Evolutionary conservation across 2,329 filamentous ascomycete genomes (phyloP).

Genomic region (Colletotrichum lini): DNA sequence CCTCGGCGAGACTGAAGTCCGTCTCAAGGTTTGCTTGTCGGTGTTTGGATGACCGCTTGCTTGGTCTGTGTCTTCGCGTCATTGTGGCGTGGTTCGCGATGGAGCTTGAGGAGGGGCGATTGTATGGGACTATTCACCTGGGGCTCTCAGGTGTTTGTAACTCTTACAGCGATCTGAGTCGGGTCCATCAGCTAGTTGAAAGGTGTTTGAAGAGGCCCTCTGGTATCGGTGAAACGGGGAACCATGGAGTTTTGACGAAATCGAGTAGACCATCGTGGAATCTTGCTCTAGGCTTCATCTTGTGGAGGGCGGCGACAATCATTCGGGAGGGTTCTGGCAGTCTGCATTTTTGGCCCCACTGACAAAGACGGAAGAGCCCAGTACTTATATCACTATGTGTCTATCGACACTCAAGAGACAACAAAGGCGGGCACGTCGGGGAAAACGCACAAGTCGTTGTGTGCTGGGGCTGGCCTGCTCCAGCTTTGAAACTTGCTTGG

Average conservation of each 20-base stretch:
- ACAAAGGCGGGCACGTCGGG: neutral
- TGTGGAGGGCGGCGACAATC: neutral
- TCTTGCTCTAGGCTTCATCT: neutral
- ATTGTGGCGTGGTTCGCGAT: slow-evolving; percentile 3
- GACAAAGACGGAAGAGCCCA: slow-evolving; percentile 5
- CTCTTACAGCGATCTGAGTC: neutral
- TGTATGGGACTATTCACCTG: neutral
- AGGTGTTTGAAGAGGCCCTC: neutral
- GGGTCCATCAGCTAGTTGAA: neutral
- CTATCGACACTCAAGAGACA: neutral
- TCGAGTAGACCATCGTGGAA: neutral
- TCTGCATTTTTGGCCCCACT: neutral
- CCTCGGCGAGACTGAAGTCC: neutral
- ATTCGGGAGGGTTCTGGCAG: neutral
- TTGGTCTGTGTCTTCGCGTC: slow-evolving; percentile 20
- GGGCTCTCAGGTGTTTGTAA: neutral
- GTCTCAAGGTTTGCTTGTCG: slow-evolving; percentile 1
- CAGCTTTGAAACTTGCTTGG: neutral
- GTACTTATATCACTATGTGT: neutral
- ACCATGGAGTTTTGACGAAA: neutral
- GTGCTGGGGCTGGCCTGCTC: neutral
- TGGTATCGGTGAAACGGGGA: neutral
- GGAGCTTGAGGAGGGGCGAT: neutral
- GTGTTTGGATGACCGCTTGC: slow-evolving; percentile 5
- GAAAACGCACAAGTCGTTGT: neutral